Percentiles rank a stretch among this genome's conserved stretches.
phyloP scores from a whole-genome alignment of 768 basidiomycete species.

The Terana coerulea region DNA sequence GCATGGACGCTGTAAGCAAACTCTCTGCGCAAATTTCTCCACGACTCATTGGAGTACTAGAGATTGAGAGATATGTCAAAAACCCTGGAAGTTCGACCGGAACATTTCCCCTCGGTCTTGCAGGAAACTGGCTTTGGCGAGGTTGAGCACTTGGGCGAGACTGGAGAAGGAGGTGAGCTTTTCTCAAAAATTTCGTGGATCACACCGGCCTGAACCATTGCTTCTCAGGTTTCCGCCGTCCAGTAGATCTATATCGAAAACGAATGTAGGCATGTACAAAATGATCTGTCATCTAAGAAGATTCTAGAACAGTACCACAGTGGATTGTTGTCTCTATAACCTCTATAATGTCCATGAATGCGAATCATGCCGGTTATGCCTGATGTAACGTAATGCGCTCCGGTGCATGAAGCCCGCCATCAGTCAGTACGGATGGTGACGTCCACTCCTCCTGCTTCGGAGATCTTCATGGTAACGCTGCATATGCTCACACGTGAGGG shows the following conservation, averaged over 20 bases:
- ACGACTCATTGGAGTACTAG: too few relatives aligned
- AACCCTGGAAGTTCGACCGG: slow-evolving; percentile 54
- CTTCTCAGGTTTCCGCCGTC: slow-evolving; percentile 53
- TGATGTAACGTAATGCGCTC: too few relatives aligned
- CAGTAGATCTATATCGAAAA: slow-evolving; percentile 62
- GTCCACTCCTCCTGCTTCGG: slow-evolving; percentile 35
- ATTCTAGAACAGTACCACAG: too few relatives aligned
- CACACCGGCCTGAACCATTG: not conserved
- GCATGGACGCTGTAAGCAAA: slow-evolving; percentile 52
- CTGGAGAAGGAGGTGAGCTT: slow-evolving; percentile 64
- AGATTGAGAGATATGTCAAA: slow-evolving; percentile 55
- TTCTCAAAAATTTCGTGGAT: not conserved
- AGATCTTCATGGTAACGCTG: slow-evolving; percentile 29
- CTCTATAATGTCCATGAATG: too few relatives aligned
- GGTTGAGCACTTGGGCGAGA: slow-evolving; percentile 43
- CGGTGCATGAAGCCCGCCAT: not conserved
- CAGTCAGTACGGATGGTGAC: slow-evolving; percentile 33
- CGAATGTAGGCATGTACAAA: slow-evolving; percentile 1
- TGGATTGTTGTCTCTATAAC: too few relatives aligned
- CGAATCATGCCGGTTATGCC: too few relatives aligned
- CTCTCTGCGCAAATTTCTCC: too few relatives aligned
- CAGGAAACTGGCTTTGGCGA: slow-evolving; percentile 58
- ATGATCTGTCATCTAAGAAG: too few relatives aligned
- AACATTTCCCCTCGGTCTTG: slow-evolving; percentile 55
- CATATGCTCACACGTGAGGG: not conserved